Percentiles rank a stretch among this genome's conserved stretches.
Conservation (phyloP, 768 basidiomycete species). For the Omphalotus guepiniiformis region DNA sequence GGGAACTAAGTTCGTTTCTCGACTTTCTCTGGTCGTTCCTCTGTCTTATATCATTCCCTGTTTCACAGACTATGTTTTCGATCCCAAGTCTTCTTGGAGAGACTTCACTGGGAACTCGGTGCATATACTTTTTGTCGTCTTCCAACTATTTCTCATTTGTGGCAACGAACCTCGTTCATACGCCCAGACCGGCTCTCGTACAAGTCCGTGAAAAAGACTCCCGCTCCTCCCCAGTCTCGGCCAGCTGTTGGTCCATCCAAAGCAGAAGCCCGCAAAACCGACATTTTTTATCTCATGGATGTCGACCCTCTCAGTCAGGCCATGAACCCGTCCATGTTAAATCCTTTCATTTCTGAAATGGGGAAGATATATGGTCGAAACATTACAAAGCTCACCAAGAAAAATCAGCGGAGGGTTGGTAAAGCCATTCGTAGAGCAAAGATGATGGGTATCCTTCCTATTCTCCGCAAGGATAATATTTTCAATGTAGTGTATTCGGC, state of each 20-base stretch:
- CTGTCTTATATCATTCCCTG: constrained; percentile 9
- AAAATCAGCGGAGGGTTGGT: constrained; percentile 71
- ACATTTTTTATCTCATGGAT: constrained; percentile 66
- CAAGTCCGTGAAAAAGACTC: constrained; percentile 27
- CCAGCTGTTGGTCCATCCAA: constrained; percentile 48
- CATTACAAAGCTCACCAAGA: constrained; percentile 68
- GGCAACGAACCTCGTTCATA: constrained; percentile 38
- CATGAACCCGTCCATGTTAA: constrained; percentile 55
- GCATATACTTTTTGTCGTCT: constrained; percentile 4
- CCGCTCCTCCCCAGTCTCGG: constrained; percentile 4
- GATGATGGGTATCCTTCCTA: constrained; percentile 85
- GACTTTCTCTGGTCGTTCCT: neutral
- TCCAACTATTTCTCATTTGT: neutral
- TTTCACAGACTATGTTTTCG: constrained; percentile 9
- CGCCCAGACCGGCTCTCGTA: constrained; percentile 41
- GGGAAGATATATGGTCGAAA: constrained; percentile 75
- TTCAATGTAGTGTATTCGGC: neutral
- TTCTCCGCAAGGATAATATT: constrained; percentile 31
- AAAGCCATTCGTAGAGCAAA: constrained; percentile 87
- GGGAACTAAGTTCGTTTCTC: constrained; percentile 1
- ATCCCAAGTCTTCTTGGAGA: constrained; percentile 10
- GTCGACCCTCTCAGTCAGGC: constrained; percentile 74
- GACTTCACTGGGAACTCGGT: constrained; percentile 20
- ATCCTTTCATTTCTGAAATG: constrained; percentile 64
- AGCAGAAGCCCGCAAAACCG: constrained; percentile 48